A percentile compares a stretch with the other conserved stretches of the same genome.
phyloP scores from a whole-genome alignment of 2,329 filamentous ascomycete genomes.

The Ambrosiella beaveri region DNA sequence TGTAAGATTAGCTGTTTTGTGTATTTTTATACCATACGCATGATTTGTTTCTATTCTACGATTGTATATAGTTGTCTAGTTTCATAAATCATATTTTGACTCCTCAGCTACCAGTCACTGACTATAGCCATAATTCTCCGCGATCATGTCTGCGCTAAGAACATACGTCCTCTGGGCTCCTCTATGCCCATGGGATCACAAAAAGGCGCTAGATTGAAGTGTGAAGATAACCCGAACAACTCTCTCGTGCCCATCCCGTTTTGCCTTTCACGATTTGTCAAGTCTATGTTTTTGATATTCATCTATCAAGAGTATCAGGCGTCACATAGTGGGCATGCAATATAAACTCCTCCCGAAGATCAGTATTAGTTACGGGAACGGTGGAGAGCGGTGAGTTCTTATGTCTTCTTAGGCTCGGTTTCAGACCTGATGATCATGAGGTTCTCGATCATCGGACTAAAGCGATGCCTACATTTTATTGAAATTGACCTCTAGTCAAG shows the following conservation, averaged over 20 bases:
- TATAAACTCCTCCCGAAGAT: not conserved
- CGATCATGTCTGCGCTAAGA: slow-evolving; percentile 22
- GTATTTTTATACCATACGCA: slow-evolving; percentile 10
- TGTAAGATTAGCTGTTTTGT: slow-evolving; percentile 1
- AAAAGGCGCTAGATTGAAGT: slow-evolving; percentile 40
- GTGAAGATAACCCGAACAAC: not conserved
- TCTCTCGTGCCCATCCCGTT: too few relatives aligned
- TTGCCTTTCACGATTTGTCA: too few relatives aligned
- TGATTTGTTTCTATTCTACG: slow-evolving; percentile 9
- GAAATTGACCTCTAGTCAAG: not conserved
- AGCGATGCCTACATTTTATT: slow-evolving; percentile 40
- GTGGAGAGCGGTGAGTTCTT: not conserved
- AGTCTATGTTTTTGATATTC: too few relatives aligned
- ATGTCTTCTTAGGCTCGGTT: slow-evolving; percentile 19
- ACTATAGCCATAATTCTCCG: slow-evolving; percentile 6
- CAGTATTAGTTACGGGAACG: not conserved
- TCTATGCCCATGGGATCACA: slow-evolving; percentile 41
- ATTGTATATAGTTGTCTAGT: not conserved
- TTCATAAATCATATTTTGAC: not conserved
- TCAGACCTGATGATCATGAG: slow-evolving; percentile 44
- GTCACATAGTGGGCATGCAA: not conserved
- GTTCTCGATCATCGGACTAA: slow-evolving; percentile 44
- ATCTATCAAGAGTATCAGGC: too few relatives aligned
- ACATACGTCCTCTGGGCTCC: slow-evolving; percentile 41
- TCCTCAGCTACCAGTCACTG: slow-evolving; percentile 1